Percentiles rank a stretch among this genome's conserved stretches.
phyloP scores from a whole-genome alignment of 768 basidiomycete genomes.

The Boletus pseudo-olivaceus region DNA sequence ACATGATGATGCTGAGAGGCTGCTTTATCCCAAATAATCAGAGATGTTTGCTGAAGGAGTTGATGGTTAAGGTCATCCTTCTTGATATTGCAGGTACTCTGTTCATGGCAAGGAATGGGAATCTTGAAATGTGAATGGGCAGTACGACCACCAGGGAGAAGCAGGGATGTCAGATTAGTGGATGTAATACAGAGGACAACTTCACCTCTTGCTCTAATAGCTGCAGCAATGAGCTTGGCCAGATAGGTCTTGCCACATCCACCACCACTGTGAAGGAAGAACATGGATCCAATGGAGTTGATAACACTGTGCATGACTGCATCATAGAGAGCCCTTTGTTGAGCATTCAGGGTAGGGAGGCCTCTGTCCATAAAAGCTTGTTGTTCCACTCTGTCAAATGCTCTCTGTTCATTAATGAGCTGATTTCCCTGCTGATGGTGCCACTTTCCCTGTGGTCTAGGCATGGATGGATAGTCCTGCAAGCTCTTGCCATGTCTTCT shows the following conservation, averaged over 20 bases:
- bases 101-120: not conserved
- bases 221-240: not conserved
- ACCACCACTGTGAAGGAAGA: not conserved
- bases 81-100: not conserved
- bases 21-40: constrained; percentile 1
- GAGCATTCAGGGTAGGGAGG: not conserved
- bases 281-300: not conserved
- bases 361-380: constrained; percentile 33
- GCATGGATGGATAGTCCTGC: not conserved
- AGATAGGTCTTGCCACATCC: not conserved
- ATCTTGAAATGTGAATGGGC: not conserved
- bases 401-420: not conserved
- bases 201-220: not conserved
- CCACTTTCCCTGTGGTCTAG: not conserved
- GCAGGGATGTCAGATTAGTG: not conserved
- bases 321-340: constrained; percentile 29
- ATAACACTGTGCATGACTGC: not conserved
- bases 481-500: not conserved
- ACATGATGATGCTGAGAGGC: constrained; percentile 33
- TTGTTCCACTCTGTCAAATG: not conserved
- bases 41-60: constrained; percentile 28
- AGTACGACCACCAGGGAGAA: not conserved
- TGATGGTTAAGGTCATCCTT: constrained; percentile 32
- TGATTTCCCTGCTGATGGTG: not conserved
- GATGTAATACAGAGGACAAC: not conserved